Evolutionary conservation across 2,329 filamentous ascomycete species (phyloP), one percentile per base, ranked within the genome.

Genomic region (Huntiella moniliformis): DNA sequence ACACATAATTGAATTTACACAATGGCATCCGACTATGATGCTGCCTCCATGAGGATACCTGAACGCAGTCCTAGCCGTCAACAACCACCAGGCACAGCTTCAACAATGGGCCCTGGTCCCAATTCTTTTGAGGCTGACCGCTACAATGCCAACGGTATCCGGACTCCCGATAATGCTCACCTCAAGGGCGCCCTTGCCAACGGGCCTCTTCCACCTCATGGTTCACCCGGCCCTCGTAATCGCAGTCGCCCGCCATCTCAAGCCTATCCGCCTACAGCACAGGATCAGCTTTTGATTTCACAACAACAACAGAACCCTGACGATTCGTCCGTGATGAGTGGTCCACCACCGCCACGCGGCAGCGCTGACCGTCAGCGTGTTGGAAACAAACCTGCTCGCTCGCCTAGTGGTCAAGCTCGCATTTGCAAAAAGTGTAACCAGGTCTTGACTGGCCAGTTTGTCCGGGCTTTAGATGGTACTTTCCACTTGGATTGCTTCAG

Each of bases 401-500:
- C 68, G 45, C 64, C 67, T 39, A 78, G 74, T 56, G 73, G 74
- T 35, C 70, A 73, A 53, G 59, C 73, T 50, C 73, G 82, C 53
- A 67, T 73, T 35, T 88, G 83, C 63, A 87, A 85, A 56, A 95
- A 94, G 62, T 98, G 91, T 58, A 77, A 78, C 52, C 82, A 88
- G 60, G 71, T 79, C 46, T 68, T 98, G 60, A 92, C 85, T 1
- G 91, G 91, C 38, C 91, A 98, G 63, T 98, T 96, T 60, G 91
- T 98, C 52, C 77, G 91, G 56, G 91, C 91, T 39, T 65, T 98
- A 46, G 85, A 87, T 46, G 87, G 86, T 48, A 96, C 88, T 45
- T 98, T 85, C 61, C 91, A 98, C 66, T 66, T 98, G 53, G 88
- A 98, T 61, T 98, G 91, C 69, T 98, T 98, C 65, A 92, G 85